phyloP scores from a whole-genome alignment of 169 alveolate genomes.

The Plasmodium reichenowi region DNA sequence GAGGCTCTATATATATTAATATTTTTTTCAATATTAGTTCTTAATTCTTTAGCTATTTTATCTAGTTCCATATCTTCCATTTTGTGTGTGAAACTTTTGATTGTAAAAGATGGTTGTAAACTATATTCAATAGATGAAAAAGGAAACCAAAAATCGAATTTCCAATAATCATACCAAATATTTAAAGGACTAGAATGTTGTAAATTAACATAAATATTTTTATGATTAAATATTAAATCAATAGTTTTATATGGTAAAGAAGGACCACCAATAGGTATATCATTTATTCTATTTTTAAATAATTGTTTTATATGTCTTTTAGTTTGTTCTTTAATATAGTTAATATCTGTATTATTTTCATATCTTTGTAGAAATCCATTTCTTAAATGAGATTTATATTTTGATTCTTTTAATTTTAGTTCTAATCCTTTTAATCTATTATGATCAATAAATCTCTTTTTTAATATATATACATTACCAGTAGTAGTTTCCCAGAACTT shows the following conservation, averaged over 20 bases:
- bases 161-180: slow-evolving; percentile 84
- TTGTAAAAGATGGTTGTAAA: slow-evolving; percentile 57
- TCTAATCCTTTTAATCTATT: slow-evolving; percentile 48
- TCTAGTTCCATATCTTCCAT: slow-evolving; percentile 81
- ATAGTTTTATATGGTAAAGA: slow-evolving; percentile 84
- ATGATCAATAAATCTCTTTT: slow-evolving; percentile 74
- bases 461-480: slow-evolving; percentile 80
- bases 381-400: slow-evolving; percentile 54
- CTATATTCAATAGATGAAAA: slow-evolving; percentile 75
- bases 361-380: slow-evolving; percentile 32
- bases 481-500: slow-evolving; percentile 88
- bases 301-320: slow-evolving; percentile 73
- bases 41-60: slow-evolving; percentile 77
- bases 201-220: slow-evolving; percentile 85
- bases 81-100: slow-evolving; percentile 68
- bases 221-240: slow-evolving; percentile 84
- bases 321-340: slow-evolving; percentile 55
- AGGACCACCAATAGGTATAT: slow-evolving; percentile 47
- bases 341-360: slow-evolving; percentile 14
- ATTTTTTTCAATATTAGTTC: slow-evolving; percentile 77
- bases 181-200: slow-evolving; percentile 83
- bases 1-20: slow-evolving; percentile 85
- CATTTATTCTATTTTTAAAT: slow-evolving; percentile 66
- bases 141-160: slow-evolving; percentile 82
- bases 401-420: slow-evolving; percentile 46